A percentile compares a stretch with the other conserved stretches of the same genome.
Conservation (phyloP, 106 monocot species). For the Dendrobium chrysotoxum region DNA sequence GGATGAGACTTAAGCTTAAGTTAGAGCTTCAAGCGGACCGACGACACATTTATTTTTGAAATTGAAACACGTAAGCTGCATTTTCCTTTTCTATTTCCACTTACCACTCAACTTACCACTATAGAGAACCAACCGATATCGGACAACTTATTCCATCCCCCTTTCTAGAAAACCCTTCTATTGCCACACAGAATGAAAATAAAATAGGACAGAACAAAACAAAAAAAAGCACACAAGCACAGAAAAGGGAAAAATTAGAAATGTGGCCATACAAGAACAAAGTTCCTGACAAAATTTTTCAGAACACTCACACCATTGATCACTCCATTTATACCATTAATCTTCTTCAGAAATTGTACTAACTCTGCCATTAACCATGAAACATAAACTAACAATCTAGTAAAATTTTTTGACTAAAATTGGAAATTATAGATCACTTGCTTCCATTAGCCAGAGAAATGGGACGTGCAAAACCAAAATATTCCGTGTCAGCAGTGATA, state of each 20-base stretch:
- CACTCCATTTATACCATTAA: no score
- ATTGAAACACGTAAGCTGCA: background rate
- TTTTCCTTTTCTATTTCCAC: background rate
- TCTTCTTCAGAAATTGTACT: no score
- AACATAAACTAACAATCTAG: no score
- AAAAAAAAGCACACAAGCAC: background rate
- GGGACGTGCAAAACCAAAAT: no score
- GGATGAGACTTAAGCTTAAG: background rate
- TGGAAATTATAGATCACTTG: no score
- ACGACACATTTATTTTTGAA: background rate
- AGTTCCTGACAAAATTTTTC: no score
- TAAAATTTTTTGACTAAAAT: no score
- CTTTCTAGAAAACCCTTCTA: background rate
- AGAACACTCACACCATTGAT: no score
- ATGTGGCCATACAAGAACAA: background rate
- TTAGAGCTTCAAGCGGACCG: background rate
- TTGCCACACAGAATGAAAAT: background rate
- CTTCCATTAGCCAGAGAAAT: no score
- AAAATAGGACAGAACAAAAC: background rate
- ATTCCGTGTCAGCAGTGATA: no score
- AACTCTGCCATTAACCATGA: no score
- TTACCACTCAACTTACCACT: background rate
- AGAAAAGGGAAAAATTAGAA: background rate
- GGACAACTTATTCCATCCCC: background rate
- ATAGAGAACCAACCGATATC: background rate